phyloP scores from a whole-genome alignment of 257 asterid genomes.

The Penstemon eatonii region DNA sequence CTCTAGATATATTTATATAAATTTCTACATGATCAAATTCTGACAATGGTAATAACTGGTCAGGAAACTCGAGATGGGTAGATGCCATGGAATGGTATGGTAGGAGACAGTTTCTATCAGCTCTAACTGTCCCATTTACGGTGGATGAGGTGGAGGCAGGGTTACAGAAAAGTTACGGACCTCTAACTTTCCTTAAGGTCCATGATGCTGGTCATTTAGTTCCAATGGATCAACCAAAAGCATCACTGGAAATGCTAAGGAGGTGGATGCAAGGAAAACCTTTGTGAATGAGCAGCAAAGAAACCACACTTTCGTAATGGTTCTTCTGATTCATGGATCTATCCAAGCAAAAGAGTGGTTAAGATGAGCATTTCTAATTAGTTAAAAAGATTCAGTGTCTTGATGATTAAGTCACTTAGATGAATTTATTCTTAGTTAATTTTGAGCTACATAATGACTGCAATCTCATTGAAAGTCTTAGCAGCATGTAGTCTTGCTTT shows the following conservation, averaged over 20 bases:
- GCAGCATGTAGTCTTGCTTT: no score
- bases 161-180: conserved; percentile 48
- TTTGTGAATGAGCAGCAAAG: not conserved
- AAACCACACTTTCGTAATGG: not conserved
- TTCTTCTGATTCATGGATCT: not conserved
- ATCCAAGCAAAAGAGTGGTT: not conserved
- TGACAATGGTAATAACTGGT: not conserved
- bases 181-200: conserved; percentile 64
- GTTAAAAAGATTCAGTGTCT: not conserved
- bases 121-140: conserved; percentile 42
- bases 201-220: conserved; percentile 72
- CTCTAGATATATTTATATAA: not conserved
- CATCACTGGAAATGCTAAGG: conserved; percentile 59
- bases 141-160: conserved; percentile 58
- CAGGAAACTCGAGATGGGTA: conserved; percentile 83
- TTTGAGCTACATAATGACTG: no score
- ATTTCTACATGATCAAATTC: not conserved
- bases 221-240: conserved; percentile 87
- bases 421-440: not conserved
- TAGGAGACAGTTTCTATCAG: conserved; percentile 34
- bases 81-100: conserved; percentile 68
- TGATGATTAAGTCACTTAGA: not conserved
- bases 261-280: conserved; percentile 55
- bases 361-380: not conserved
- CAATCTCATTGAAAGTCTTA: no score